phyloP scores from a whole-genome alignment of 352 stramenopile genomes.

The Globisporangium polare region DNA sequence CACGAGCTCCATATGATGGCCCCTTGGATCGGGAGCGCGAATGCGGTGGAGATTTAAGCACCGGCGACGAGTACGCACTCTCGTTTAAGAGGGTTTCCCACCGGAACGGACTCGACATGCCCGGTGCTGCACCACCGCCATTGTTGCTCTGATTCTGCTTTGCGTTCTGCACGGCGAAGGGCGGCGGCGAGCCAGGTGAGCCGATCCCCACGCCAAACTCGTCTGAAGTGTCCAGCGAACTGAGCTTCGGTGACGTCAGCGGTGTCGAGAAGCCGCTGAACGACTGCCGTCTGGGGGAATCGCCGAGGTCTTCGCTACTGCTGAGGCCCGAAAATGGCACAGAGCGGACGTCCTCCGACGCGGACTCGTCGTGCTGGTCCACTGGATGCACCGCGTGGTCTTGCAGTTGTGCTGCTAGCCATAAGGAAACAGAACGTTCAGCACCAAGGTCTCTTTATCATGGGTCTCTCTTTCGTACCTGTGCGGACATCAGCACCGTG shows the following conservation, averaged over 20 bases:
- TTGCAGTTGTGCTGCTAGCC: neutral
- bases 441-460: neutral
- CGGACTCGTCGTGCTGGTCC: slow-evolving; percentile 25
- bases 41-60: slow-evolving; percentile 46
- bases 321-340: slow-evolving; percentile 33
- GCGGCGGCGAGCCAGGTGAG: slow-evolving; percentile 59
- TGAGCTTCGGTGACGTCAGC: slow-evolving; percentile 50
- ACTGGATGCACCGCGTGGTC: neutral
- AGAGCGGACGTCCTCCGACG: slow-evolving; percentile 16
- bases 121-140: neutral
- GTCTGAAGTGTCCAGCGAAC: slow-evolving; percentile 47
- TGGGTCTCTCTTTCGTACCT: neutral
- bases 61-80: slow-evolving; percentile 46
- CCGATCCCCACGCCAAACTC: slow-evolving; percentile 38
- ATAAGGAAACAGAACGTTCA: neutral
- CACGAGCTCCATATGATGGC: neutral
- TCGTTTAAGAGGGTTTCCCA: slow-evolving; percentile 70
- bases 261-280: slow-evolving; percentile 63
- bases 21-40: slow-evolving; percentile 3
- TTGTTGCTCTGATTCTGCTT: slow-evolving; percentile 9
- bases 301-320: slow-evolving; percentile 35
- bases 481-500: neutral
- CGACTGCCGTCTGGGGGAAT: slow-evolving; percentile 23
- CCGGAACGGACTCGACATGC: slow-evolving; percentile 43
- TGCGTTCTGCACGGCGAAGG: slow-evolving; percentile 46